Percentiles rank a stretch among this genome's conserved stretches.
Conservation (phyloP, 2,329 filamentous ascomycete species). For the Calonectria pseudoturangicola region DNA sequence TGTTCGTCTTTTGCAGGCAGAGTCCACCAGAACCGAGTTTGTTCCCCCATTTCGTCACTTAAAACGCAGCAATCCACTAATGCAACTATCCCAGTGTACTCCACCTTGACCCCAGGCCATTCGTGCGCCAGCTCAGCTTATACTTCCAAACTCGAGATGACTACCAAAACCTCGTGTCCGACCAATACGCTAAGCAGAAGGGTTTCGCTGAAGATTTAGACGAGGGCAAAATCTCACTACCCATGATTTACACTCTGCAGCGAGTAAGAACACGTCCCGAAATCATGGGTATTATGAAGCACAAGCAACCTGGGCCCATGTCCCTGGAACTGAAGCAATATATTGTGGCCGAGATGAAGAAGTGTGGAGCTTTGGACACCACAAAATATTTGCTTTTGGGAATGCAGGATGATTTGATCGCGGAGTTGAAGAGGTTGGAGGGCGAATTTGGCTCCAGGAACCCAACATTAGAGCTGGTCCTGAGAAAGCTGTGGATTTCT, state of each 20-base stretch:
- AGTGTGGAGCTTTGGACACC: constrained; percentile 2
- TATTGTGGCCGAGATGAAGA: constrained; percentile 12
- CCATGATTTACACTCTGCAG: constrained; percentile 17
- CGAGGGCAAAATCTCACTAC: constrained; percentile 5
- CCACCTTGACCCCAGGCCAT: constrained; percentile 3
- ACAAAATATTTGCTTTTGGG: not conserved
- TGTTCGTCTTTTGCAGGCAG: constrained; percentile 8
- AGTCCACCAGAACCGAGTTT: constrained; percentile 1
- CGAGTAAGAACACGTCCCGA: not conserved
- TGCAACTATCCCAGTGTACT: not conserved
- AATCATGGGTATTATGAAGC: constrained; percentile 16
- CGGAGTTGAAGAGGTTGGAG: constrained; percentile 14
- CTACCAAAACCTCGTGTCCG: not conserved
- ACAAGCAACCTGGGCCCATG: constrained; percentile 13
- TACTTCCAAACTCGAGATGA: constrained; percentile 17
- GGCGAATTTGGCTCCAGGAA: constrained; percentile 12
- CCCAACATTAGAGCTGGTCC: constrained; percentile 15
- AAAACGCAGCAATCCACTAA: not conserved
- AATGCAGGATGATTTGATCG: constrained; percentile 4
- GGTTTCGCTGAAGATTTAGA: constrained; percentile 11
- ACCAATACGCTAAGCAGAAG: constrained; percentile 16
- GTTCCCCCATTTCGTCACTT: not conserved
- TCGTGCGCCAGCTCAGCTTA: constrained; percentile 17
- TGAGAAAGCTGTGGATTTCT: constrained; percentile 17
- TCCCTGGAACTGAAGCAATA: constrained; percentile 10